Base-by-base conservation (phyloP, 345 rosid genomes). In the Hirschfeldia incana region DNA sequence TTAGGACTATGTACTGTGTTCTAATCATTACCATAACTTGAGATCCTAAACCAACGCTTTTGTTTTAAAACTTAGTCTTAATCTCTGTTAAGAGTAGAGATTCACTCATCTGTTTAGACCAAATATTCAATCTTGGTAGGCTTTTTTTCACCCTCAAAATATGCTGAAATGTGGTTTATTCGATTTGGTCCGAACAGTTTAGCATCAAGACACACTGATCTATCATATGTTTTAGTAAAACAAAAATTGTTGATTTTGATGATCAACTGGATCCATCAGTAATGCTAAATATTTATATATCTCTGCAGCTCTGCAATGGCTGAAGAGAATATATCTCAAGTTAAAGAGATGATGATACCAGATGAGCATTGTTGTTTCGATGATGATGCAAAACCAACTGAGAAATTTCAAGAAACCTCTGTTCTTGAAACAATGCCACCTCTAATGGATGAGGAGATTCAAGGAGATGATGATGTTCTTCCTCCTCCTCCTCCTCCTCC, bases 261-360 rank as follows among this genome's bases (percentile, higher is more conserved):
- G 57, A 49, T 21, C 42, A 32, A 8, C 21, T 16, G 29, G 27
- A 64, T 32, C 44, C 13, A 32, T 63, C 9, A 21, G 4, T 27
- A 16, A 58, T 64, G 57, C 55, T 32, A 29, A 8, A 27, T 3
- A 57, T 67, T 21, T 46, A 21, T 68, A 8, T 6, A 5, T 37
- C 33, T 79, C 32, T 73, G 65, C 58, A 79, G 82, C 21, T 33
- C 30, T 71, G 57, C 36, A 69, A 80, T 80, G 83, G 44, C 71
- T 68, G 83, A 69, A 11, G 83, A 80, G 67, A 74, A 80, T 53
- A 2, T 39, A 69, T 12, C 83, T 53, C 78, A 80, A 74, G 67
- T 63, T 37, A 62, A 62, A 30, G 66, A 62, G 66, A 62, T 65
- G 67, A 63, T 63, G 57, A 49, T 49, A 65, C 26, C 44, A 11